Percentiles rank a stretch among this genome's conserved stretches.
Evolutionary conservation across 352 stramenopile species (phyloP).

Genomic region (Phytophthora litchii): DNA sequence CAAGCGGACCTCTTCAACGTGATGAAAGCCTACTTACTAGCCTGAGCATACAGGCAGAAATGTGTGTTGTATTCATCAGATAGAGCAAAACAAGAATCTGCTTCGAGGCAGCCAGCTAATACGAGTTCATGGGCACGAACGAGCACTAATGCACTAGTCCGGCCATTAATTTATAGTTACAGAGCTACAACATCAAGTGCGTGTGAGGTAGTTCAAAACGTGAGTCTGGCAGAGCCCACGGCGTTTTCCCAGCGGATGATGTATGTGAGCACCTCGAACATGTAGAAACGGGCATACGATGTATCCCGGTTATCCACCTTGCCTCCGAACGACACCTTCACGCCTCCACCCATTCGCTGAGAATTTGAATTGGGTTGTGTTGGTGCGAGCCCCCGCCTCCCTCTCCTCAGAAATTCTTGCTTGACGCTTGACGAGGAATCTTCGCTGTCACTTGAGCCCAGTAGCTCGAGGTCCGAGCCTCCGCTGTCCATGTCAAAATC

Average conservation of each 20-base stretch:
- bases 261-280: slow-evolving; percentile 57
- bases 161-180: slow-evolving; percentile 28
- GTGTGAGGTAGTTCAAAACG: slow-evolving; percentile 15
- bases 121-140: no score
- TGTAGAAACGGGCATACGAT: slow-evolving; percentile 48
- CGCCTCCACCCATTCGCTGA: slow-evolving; percentile 14
- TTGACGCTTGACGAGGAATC: slow-evolving; percentile 24
- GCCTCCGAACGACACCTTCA: slow-evolving; percentile 53
- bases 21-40: no score
- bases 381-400: slow-evolving; percentile 15
- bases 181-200: neutral
- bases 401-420: slow-evolving; percentile 10
- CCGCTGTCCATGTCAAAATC: slow-evolving; percentile 49
- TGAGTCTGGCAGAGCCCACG: slow-evolving; percentile 41
- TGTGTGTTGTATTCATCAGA: no score
- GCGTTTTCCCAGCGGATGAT: slow-evolving; percentile 55
- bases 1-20: neutral
- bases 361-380: slow-evolving; percentile 1
- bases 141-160: no score
- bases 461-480: slow-evolving; percentile 42
- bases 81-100: no score
- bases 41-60: no score
- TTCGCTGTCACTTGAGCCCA: slow-evolving; percentile 39
- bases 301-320: slow-evolving; percentile 52
- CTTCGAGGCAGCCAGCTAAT: no score